Evolutionary conservation across 495 filamentous ascomycete genomes (phyloP).

Genomic region (Lentithecium fluviatile): DNA sequence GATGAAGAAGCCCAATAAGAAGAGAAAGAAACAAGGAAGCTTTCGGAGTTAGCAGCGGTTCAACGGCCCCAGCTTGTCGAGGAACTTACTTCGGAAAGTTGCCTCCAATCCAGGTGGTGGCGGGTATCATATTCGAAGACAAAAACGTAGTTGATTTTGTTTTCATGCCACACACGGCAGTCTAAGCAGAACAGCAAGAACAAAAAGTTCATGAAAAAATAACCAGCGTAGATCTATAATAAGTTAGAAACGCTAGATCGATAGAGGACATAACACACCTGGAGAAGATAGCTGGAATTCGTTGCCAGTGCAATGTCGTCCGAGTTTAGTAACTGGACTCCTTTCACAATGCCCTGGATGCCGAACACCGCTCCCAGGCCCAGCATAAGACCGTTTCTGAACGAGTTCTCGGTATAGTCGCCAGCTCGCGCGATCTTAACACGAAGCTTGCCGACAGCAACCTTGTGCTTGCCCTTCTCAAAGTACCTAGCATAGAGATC

Average conservation of each 20-base stretch:
- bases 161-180: slow-evolving; percentile 74
- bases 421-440: slow-evolving; percentile 60
- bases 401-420: slow-evolving; percentile 71
- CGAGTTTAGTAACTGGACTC: slow-evolving; percentile 50
- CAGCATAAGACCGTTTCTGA: slow-evolving; percentile 76
- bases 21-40: slow-evolving; percentile 73
- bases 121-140: slow-evolving; percentile 93
- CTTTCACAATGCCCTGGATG: slow-evolving; percentile 72
- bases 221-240: slow-evolving; percentile 75
- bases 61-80: neutral
- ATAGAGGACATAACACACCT: slow-evolving; percentile 48
- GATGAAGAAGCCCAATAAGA: slow-evolving; percentile 74
- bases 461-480: slow-evolving; percentile 83
- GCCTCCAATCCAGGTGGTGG: slow-evolving; percentile 82
- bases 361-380: slow-evolving; percentile 72
- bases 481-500: slow-evolving; percentile 93
- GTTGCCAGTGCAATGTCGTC: slow-evolving; percentile 45
- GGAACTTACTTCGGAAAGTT: slow-evolving; percentile 66
- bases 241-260: slow-evolving; percentile 34
- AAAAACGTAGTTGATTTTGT: slow-evolving; percentile 92
- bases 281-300: slow-evolving; percentile 72
- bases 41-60: slow-evolving; percentile 33
- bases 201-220: slow-evolving; percentile 72
- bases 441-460: slow-evolving; percentile 81
- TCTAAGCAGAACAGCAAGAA: slow-evolving; percentile 74